These are phyloP conservation scores for Tetracladium maxilliforme DNA, from an alignment of 2,329 filamentous ascomycete species.

Conservation along the genomic window DNA sequence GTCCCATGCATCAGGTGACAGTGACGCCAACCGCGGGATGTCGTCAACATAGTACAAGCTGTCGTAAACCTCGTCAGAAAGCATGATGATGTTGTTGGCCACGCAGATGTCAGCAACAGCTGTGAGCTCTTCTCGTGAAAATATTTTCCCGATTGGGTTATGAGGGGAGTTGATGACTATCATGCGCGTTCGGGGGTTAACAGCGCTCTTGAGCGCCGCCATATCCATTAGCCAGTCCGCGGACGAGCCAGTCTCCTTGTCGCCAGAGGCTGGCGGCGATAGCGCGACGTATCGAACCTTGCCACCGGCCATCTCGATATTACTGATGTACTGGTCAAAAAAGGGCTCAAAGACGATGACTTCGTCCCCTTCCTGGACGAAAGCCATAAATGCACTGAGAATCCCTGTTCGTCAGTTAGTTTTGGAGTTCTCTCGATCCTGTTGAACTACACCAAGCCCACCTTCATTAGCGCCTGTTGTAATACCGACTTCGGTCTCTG, in stretches of 20 bases:
- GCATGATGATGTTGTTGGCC: constrained; percentile 3
- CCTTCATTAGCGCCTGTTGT: constrained; percentile 4
- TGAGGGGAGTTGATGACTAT: constrained; percentile 5
- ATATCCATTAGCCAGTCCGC: constrained; percentile 2
- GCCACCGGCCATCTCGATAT: constrained; percentile 7
- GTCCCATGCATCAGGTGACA: constrained; percentile 28
- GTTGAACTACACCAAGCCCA: constrained; percentile 6
- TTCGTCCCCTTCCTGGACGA: constrained; percentile 9
- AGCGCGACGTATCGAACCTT: constrained; percentile 8
- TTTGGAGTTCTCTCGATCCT: too few species aligned
- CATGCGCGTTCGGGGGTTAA: constrained; percentile 1
- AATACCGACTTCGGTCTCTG: constrained; percentile 1
- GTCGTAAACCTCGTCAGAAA: constrained; percentile 34
- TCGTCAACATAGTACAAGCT: constrained; percentile 32
- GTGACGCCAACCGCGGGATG: constrained; percentile 31
- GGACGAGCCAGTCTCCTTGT: not conserved
- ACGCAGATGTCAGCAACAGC: constrained; percentile 4
- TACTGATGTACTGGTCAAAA: constrained; percentile 10
- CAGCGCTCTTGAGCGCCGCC: constrained; percentile 1
- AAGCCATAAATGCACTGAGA: constrained; percentile 9
- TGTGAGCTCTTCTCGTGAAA: constrained; percentile 2
- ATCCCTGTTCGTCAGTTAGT: too few species aligned
- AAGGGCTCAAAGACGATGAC: constrained; percentile 8
- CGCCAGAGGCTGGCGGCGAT: too few species aligned
- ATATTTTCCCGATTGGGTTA: constrained; percentile 6